These are phyloP conservation scores for Venturia aucupariae DNA, from an alignment of 2,329 filamentous ascomycete species.

Conservation along the genomic window DNA sequence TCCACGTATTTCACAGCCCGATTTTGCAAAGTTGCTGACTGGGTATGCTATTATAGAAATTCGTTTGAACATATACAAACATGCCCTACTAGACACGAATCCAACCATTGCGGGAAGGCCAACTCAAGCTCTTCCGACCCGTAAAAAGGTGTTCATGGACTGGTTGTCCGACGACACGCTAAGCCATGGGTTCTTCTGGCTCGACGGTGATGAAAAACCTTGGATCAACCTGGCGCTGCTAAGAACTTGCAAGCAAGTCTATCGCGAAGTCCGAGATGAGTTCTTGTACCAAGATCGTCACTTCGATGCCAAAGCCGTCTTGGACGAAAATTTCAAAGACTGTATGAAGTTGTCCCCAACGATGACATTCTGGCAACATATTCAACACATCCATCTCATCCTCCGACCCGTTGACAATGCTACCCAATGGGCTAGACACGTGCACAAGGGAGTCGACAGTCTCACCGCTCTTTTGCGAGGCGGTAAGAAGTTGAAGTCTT, in stretches of 20 bases:
- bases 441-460: neutral
- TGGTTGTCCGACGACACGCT: neutral
- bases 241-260: constrained; percentile 9
- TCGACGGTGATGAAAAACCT: neutral
- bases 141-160: neutral
- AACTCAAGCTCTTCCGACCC: neutral
- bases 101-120: neutral
- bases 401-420: neutral
- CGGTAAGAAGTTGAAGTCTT: constrained; percentile 8
- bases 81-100: constrained; percentile 3
- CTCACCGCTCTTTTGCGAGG: constrained; percentile 7
- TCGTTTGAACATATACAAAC: neutral
- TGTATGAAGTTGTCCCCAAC: neutral
- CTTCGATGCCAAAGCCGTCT: neutral
- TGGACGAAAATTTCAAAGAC: neutral
- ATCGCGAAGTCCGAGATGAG: constrained; percentile 9
- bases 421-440: neutral
- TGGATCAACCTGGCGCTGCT: constrained; percentile 1
- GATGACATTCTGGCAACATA: constrained; percentile 9
- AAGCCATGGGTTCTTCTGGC: neutral
- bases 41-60: neutral
- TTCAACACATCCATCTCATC: constrained; percentile 8
- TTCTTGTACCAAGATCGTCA: constrained; percentile 4
- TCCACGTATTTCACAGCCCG: no score
- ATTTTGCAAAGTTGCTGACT: neutral